Evolutionary conservation across 257 asterid genomes (phyloP).

Genomic region (Fraxinus cuspidata): DNA sequence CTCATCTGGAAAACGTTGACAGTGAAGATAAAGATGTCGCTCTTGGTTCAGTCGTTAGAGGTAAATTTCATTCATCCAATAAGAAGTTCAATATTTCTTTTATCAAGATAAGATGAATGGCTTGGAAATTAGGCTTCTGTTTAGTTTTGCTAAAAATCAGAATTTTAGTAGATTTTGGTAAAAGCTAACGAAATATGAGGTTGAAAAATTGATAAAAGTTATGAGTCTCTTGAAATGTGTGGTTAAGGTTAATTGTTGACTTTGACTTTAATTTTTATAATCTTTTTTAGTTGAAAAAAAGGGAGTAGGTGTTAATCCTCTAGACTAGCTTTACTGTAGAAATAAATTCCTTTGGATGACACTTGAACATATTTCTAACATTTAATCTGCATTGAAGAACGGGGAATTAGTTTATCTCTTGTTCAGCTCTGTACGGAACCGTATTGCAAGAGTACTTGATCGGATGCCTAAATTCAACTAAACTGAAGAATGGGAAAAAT

Average conservation of each 20-base stretch:
- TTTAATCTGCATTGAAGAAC: not conserved
- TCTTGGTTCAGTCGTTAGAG: slow-evolving; percentile 39
- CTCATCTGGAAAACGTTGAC: slow-evolving; percentile 53
- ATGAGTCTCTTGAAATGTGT: no score
- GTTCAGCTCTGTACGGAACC: not conserved
- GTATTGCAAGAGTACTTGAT: not conserved
- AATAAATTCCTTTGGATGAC: not conserved
- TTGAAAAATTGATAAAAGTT: no score
- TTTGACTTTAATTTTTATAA: no score
- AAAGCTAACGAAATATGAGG: no score
- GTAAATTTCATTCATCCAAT: slow-evolving; percentile 30
- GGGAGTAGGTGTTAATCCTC: not conserved
- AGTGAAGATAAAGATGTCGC: slow-evolving; percentile 45
- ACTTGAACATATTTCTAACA: not conserved
- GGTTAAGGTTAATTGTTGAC: no score
- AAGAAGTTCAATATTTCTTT: not conserved
- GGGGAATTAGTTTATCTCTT: not conserved
- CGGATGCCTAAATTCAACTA: not conserved
- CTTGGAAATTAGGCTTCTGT: not conserved
- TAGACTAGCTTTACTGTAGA: not conserved
- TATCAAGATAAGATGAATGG: not conserved
- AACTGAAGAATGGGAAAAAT: not conserved
- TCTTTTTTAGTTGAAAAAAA: no score
- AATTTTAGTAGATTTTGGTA: no score
- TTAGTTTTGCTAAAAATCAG: no score